Evolutionary conservation across 805 yeast species (phyloP).

Genomic region (Sungouiella thailandica): DNA sequence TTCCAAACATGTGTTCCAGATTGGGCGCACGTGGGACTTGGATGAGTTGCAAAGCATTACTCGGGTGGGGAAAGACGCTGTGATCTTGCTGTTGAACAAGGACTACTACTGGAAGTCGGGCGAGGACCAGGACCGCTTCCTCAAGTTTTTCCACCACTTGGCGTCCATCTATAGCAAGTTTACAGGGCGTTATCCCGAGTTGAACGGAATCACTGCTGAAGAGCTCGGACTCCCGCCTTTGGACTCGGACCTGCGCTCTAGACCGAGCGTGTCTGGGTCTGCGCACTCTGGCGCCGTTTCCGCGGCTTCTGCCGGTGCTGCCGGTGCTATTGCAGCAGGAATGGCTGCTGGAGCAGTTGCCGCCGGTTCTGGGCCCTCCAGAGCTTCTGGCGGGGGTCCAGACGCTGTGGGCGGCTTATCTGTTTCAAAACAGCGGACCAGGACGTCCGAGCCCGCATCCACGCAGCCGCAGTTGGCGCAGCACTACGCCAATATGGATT

Average conservation of each 20-base stretch:
- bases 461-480: constrained; percentile 7
- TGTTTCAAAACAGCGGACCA: neutral
- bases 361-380: too few species aligned
- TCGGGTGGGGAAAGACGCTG: constrained; percentile 50
- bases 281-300: too few species aligned
- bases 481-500: constrained; percentile 32
- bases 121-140: constrained; percentile 33
- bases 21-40: constrained; percentile 89
- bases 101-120: constrained; percentile 69
- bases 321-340: too few species aligned
- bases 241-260: constrained; percentile 1
- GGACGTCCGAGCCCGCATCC: too few species aligned
- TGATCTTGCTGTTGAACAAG: constrained; percentile 61
- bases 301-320: too few species aligned
- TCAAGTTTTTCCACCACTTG: constrained; percentile 31
- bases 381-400: too few species aligned
- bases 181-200: constrained; percentile 33
- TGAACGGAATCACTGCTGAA: constrained; percentile 28
- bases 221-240: constrained; percentile 31
- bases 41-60: constrained; percentile 60
- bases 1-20: constrained; percentile 66
- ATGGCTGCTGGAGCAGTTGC: too few species aligned
- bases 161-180: constrained; percentile 28
- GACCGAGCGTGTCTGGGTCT: too few species aligned
- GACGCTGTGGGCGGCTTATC: neutral